Conservation (phyloP, 116 monocot species). For the Papilionanthe hybrid region DNA sequence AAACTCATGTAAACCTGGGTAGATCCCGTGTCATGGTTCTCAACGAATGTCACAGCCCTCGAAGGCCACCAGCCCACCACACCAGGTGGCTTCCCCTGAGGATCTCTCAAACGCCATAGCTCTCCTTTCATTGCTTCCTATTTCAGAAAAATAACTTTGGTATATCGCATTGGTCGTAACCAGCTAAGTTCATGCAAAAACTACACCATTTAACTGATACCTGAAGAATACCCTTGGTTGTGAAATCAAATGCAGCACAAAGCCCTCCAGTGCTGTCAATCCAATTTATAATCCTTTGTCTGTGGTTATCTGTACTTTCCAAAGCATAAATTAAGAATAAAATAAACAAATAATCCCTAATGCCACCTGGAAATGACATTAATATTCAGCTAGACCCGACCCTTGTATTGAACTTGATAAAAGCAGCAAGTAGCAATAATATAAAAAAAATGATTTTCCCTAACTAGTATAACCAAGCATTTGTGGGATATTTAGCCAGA, state of each 20-base stretch:
- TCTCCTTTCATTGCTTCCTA: conserved; percentile 83
- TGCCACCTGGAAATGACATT: not conserved
- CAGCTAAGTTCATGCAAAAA: not conserved
- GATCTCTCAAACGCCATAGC: conserved; percentile 73
- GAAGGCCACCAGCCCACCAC: conserved; percentile 90
- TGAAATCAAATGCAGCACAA: conserved; percentile 91
- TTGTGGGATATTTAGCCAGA: too few relatives aligned
- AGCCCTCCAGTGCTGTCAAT: conserved; percentile 69
- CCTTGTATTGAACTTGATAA: not conserved
- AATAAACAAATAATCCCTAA: not conserved
- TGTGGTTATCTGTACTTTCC: conserved; percentile 23
- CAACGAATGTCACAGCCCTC: conserved; percentile 77
- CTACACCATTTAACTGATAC: conserved; percentile 18
- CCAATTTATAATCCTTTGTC: conserved; percentile 85
- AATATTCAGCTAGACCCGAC: not conserved
- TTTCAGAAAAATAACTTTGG: not conserved
- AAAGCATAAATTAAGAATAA: not conserved
- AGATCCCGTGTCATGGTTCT: conserved; percentile 90
- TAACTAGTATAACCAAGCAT: too few relatives aligned
- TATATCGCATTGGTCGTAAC: not conserved
- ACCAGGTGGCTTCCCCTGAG: conserved; percentile 66
- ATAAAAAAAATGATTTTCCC: too few relatives aligned
- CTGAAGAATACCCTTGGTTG: conserved; percentile 94
- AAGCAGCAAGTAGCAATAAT: too few relatives aligned
- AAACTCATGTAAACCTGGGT: conserved; percentile 51